A percentile compares a stretch with the other conserved stretches of the same genome.
These are phyloP conservation scores for Cryptococcus deneoformans DNA, from an alignment of 1,284 basidiomycete species.

Conservation along the genomic window DNA sequence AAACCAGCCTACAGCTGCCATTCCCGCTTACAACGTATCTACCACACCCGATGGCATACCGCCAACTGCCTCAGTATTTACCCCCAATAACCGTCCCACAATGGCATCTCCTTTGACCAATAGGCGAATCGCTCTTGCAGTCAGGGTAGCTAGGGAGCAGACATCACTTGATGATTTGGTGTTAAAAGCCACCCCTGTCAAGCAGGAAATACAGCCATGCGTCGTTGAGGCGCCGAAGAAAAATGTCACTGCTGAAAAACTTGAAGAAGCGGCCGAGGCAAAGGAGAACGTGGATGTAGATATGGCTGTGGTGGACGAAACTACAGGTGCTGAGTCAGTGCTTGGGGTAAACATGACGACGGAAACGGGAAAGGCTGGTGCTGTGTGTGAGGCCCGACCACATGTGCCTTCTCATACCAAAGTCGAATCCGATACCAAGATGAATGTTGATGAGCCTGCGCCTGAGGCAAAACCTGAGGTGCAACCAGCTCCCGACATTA, in stretches of 20 bases:
- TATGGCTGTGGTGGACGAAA: background rate
- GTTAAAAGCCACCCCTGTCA: background rate
- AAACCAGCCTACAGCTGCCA: too few species aligned
- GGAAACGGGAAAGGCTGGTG: too few species aligned
- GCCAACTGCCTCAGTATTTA: conserved; percentile 7
- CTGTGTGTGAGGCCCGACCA: background rate
- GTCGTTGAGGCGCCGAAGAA: background rate
- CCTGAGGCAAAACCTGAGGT: background rate
- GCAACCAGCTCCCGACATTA: background rate
- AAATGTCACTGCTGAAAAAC: too few species aligned
- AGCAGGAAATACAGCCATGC: background rate
- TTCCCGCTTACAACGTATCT: too few species aligned
- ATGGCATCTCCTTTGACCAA: background rate
- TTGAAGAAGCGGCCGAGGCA: too few species aligned
- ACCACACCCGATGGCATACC: background rate
- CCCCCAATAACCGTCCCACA: conserved; percentile 5
- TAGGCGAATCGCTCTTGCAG: background rate
- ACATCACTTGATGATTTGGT: background rate
- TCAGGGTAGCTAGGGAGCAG: background rate
- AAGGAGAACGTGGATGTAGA: background rate
- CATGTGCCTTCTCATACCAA: background rate
- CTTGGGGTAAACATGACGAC: too few species aligned
- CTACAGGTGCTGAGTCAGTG: too few species aligned
- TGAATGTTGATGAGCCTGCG: background rate
- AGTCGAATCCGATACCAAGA: background rate